phyloP scores from a whole-genome alignment of 2,329 filamentous ascomycete genomes.

The Elsinoe fawcettii region DNA sequence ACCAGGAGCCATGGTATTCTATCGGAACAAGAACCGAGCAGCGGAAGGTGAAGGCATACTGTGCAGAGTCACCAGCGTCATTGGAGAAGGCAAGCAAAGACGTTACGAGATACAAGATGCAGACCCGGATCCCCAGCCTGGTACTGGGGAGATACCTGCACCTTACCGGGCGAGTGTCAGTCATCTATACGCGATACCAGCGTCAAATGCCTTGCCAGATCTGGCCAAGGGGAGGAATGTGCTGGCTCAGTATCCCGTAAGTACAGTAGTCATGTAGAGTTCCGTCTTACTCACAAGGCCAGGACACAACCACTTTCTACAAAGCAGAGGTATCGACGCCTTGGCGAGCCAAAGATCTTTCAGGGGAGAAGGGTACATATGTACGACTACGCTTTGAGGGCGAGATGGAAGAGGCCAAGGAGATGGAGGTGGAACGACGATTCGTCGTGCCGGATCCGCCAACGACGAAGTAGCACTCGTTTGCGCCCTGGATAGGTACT shows the following conservation, averaged over 20 bases:
- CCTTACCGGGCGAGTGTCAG: conserved; percentile 41
- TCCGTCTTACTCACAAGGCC: background rate
- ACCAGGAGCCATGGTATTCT: conserved; percentile 43
- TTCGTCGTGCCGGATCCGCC: conserved; percentile 35
- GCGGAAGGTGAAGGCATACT: conserved; percentile 45
- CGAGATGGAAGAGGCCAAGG: conserved; percentile 38
- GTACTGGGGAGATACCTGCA: conserved; percentile 22
- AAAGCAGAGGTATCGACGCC: conserved; percentile 42
- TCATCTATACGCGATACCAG: conserved; percentile 40
- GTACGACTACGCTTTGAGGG: conserved; percentile 43
- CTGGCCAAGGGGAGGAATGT: conserved; percentile 38
- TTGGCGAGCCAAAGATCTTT: conserved; percentile 33
- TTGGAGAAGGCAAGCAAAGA: conserved; percentile 46
- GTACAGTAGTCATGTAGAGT: background rate
- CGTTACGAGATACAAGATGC: conserved; percentile 47
- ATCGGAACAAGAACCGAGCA: conserved; percentile 36
- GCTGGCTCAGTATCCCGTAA: conserved; percentile 40
- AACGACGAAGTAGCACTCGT: background rate
- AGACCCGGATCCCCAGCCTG: conserved; percentile 36
- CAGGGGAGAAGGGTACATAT: conserved; percentile 25
- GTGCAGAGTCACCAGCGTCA: conserved; percentile 44
- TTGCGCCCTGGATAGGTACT: background rate
- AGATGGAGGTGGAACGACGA: conserved; percentile 43
- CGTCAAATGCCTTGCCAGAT: conserved; percentile 35
- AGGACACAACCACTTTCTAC: conserved; percentile 46